Base-by-base conservation (phyloP, 805 yeast species). In the Barnettozyma salicaria region DNA sequence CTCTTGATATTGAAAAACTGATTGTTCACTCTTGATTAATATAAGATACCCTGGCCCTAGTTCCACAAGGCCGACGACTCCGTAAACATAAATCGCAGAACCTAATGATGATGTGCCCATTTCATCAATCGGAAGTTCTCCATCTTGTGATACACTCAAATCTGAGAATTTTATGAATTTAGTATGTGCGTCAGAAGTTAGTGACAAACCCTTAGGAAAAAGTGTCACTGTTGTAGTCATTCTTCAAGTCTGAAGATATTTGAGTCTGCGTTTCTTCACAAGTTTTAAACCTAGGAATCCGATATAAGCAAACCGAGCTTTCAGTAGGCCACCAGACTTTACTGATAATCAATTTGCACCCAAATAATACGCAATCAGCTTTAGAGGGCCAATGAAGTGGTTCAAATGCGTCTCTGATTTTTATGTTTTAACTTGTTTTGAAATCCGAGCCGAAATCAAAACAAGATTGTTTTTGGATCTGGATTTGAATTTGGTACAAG, bases 21-120 rank as follows among this genome's bases (percentile, higher is more conserved):
- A 30, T 12, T 39, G 34, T 25, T 46, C 45, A 5, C 47, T 30
- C 3, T 43, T 37, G 12, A 53, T 42, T 11, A 43, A 26, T 0
- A 51, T 27, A 11, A 54, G 39, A 31, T 45, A 54, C 4, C 57
- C 57, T 2, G 59, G 56, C 1, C 56, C 59, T 7, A 54, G 30
- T 7, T 38, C 41, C 13, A 49, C 50, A 19, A 35, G 17, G 1
- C 58, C 58, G 14, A 52, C 32, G 10, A 53, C 30, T 4, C 53
- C 54, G 7, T 37, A 17, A 3, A 40, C 39, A 2, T 27, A 24
- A 2, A 50, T 8, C 4, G 32, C 19, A 4, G 19, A 13, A 3
- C 44, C 48, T 12, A 43, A 29, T 5, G 39, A 34, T 2, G 36
- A 34, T 4, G 24, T 19, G 1, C 19, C 24, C 13, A 30, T 26